Percentiles rank a stretch among this genome's conserved stretches.
phyloP scores from a whole-genome alignment of 768 basidiomycete genomes.

The Tulasnella sp. region DNA sequence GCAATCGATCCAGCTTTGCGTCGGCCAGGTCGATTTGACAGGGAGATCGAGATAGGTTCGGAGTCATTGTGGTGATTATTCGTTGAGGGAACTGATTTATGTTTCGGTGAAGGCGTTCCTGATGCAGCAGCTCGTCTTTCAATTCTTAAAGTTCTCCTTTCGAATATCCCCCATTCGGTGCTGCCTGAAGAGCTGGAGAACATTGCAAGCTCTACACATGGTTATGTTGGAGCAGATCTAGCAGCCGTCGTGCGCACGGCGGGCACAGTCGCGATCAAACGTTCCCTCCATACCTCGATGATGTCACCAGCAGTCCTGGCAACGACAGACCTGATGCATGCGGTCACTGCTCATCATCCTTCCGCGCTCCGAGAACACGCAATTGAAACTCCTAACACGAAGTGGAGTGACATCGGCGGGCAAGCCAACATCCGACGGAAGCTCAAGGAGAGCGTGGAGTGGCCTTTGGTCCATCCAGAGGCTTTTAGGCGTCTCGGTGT shows the following conservation, averaged over 20 bases:
- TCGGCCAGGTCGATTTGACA: constrained; percentile 87
- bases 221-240: constrained; percentile 96
- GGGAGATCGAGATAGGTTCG: constrained; percentile 93
- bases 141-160: constrained; percentile 83
- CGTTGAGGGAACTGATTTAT: constrained; percentile 17
- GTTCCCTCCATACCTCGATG: constrained; percentile 43
- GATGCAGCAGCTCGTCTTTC: constrained; percentile 80
- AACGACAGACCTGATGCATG: constrained; percentile 64
- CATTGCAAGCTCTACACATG: constrained; percentile 82
- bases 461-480: constrained; percentile 86
- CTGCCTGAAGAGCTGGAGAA: constrained; percentile 60
- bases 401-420: constrained; percentile 90
- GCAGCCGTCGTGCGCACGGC: constrained; percentile 91
- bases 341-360: constrained; percentile 80
- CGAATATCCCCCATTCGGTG: constrained; percentile 78
- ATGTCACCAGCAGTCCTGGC: constrained; percentile 46
- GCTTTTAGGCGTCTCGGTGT: constrained; percentile 87
- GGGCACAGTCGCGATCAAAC: constrained; percentile 88
- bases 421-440: constrained; percentile 87
- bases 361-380: constrained; percentile 95
- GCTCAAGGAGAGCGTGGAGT: constrained; percentile 93
- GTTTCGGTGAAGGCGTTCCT: constrained; percentile 68
- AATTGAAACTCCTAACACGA: constrained; percentile 74
- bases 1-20: constrained; percentile 93
- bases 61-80: neutral